Evolutionary conservation across 495 filamentous ascomycete species (phyloP).

Genomic region (Penicillium canariense): DNA sequence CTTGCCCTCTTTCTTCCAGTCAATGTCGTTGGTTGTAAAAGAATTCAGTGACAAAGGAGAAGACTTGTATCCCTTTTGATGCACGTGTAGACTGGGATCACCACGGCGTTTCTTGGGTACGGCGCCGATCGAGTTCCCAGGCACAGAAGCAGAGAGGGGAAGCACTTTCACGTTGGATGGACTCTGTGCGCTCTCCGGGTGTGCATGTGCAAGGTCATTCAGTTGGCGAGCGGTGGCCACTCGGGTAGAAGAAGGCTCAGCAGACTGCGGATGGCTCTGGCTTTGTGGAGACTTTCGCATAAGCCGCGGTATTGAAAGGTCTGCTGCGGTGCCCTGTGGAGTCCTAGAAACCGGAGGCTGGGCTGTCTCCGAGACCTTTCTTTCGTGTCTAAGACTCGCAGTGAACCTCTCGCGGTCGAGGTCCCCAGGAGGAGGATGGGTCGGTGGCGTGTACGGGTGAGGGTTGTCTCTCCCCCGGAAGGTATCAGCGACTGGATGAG

Average conservation of each 20-base stretch:
- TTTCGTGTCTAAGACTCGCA: slow-evolving; percentile 26
- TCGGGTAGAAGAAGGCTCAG: background rate
- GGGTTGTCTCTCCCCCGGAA: background rate
- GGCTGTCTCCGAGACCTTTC: slow-evolving; percentile 1
- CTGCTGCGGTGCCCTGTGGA: background rate
- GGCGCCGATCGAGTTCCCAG: background rate
- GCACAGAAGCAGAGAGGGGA: background rate
- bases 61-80: slow-evolving; percentile 30
- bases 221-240: slow-evolving; percentile 8
- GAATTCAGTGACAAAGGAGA: slow-evolving; percentile 35
- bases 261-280: background rate
- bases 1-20: background rate
- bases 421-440: slow-evolving; percentile 11
- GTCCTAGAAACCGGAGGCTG: background rate
- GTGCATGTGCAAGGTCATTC: background rate
- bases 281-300: background rate
- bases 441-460: background rate
- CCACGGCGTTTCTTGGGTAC: slow-evolving; percentile 8
- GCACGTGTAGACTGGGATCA: slow-evolving; percentile 11
- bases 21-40: slow-evolving; percentile 8
- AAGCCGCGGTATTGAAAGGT: too few relatives aligned
- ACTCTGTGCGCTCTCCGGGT: background rate
- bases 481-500: background rate
- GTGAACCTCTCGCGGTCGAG: slow-evolving; percentile 34
- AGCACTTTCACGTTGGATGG: background rate